Conservation (phyloP, 768 basidiomycete genomes). For the Tylopilus felleus region DNA sequence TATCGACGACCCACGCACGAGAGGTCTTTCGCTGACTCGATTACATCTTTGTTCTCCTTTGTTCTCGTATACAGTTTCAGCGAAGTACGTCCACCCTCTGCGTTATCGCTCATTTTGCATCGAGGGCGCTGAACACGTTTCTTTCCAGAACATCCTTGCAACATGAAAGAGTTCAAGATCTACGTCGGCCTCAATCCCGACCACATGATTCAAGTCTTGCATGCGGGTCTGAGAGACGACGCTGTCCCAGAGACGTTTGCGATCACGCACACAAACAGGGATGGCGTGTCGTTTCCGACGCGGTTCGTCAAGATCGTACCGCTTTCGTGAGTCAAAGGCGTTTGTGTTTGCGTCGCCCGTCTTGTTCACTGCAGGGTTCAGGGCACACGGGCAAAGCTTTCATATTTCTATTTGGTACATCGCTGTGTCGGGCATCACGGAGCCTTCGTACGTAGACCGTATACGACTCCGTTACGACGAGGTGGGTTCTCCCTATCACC, state of each 20-base stretch:
- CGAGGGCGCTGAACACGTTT: neutral
- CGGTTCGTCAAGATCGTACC: slow-evolving; percentile 75
- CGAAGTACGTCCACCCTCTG: slow-evolving; percentile 21
- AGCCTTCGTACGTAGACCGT: slow-evolving; percentile 54
- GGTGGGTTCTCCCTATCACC: slow-evolving; percentile 39
- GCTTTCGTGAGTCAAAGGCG: slow-evolving; percentile 52
- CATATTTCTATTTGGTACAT: slow-evolving; percentile 82
- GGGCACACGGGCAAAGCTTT: slow-evolving; percentile 69
- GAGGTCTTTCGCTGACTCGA: neutral
- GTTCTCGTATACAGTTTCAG: slow-evolving; percentile 23
- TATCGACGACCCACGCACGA: no score
- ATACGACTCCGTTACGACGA: slow-evolving; percentile 56
- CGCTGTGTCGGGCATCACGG: slow-evolving; percentile 55
- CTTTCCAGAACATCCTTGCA: slow-evolving; percentile 71
- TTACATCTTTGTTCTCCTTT: no score
- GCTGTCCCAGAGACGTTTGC: slow-evolving; percentile 58
- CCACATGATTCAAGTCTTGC: slow-evolving; percentile 66
- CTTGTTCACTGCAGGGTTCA: slow-evolving; percentile 23
- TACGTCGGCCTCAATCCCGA: slow-evolving; percentile 63
- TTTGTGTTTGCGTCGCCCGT: neutral
- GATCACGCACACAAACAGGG: slow-evolving; percentile 51
- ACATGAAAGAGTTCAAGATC: slow-evolving; percentile 80
- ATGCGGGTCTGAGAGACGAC: slow-evolving; percentile 65
- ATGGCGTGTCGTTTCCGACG: slow-evolving; percentile 58
- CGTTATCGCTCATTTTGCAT: neutral